Base-by-base conservation (phyloP, 352 stramenopile species). In the Pythium dissimile region DNA sequence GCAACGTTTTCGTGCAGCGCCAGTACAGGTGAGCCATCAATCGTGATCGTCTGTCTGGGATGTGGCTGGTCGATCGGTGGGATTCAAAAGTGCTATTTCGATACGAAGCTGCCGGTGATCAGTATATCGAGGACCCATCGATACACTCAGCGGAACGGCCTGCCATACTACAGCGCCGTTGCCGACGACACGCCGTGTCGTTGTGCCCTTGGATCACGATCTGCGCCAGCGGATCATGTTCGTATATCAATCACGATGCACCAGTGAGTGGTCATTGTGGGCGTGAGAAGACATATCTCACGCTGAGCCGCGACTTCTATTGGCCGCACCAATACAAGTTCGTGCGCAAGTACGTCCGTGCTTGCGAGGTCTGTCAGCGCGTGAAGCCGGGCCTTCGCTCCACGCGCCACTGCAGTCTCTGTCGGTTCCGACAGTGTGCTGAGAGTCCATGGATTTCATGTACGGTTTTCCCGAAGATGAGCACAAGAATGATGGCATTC, bases 281-380 rank as follows among this genome's bases (percentile, higher is more conserved):
- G 2, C 46, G 58, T 18, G 52, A 75, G 34, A 68, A 65, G 31
- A 71, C 49, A 2, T 71, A 54, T 45, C 10, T 53, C 7, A 9
- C 39, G 12, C n/a, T 71, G 11, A 28, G 23, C 0, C 35, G 44
- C 11, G 44, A 63, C 34, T 69, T 67, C 28, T 67, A 54, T n/a
- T 72, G 68, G 59, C 31, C 24, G 8, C 46, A 47, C 28, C 34
- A 64, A 37, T 66, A 69, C 23, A 54, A 68, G 42, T 64, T 38
- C 20, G 50, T 61, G 32, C 50, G 51, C n/a, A 64, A 63, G 48
- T 67, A 50, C 26, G 23, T 60, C 16, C 47, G 52, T 44, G 24
- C 64, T 46, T 72, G 64, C 45, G 53, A 72, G 34, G 31, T 54
- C 9, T 71, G 52, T 34, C 51, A 71, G 35, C 52, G 57, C 0